Evolutionary conservation across 805 yeast genomes (phyloP).

Genomic region (Ogataea parapolymorpha): DNA sequence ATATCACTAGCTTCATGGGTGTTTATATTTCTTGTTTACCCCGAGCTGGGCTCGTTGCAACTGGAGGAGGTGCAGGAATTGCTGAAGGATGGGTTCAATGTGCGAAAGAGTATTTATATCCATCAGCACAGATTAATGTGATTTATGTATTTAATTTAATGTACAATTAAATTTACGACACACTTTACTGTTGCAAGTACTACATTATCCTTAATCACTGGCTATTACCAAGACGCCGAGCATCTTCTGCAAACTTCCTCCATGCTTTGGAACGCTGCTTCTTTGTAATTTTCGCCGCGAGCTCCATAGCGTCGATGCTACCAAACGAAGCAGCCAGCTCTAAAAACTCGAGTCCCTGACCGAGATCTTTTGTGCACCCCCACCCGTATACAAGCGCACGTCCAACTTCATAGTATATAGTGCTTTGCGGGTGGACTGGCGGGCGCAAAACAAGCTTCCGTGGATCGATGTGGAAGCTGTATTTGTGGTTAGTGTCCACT

Average conservation of each 20-base stretch:
- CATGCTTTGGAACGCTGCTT: constrained; percentile 1
- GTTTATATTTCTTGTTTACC: constrained; percentile 46
- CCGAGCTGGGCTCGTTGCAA: constrained; percentile 50
- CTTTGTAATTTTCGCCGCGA: constrained; percentile 37
- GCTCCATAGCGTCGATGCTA: constrained; percentile 62
- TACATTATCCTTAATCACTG: too few relatives aligned
- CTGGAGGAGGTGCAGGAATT: constrained; percentile 49
- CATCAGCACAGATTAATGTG: not conserved
- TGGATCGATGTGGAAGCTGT: constrained; percentile 34
- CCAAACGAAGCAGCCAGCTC: constrained; percentile 69
- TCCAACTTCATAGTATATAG: constrained; percentile 52
- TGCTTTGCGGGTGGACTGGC: constrained; percentile 18
- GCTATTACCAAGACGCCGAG: not conserved
- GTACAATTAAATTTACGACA: not conserved
- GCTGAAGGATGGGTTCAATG: constrained; percentile 47
- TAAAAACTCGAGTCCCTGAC: constrained; percentile 53
- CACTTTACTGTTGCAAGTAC: not conserved
- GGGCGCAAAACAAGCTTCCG: constrained; percentile 22
- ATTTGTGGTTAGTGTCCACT: constrained; percentile 24
- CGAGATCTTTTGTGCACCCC: constrained; percentile 54
- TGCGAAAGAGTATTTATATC: constrained; percentile 31
- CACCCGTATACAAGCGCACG: constrained; percentile 52
- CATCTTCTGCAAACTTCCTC: constrained; percentile 2
- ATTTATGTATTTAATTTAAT: not conserved
- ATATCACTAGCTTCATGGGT: constrained; percentile 41